Evolutionary conservation across 176 grass and related monocot species (phyloP), one percentile per base, ranked within the genome.

Genomic region (Avena insularis): DNA sequence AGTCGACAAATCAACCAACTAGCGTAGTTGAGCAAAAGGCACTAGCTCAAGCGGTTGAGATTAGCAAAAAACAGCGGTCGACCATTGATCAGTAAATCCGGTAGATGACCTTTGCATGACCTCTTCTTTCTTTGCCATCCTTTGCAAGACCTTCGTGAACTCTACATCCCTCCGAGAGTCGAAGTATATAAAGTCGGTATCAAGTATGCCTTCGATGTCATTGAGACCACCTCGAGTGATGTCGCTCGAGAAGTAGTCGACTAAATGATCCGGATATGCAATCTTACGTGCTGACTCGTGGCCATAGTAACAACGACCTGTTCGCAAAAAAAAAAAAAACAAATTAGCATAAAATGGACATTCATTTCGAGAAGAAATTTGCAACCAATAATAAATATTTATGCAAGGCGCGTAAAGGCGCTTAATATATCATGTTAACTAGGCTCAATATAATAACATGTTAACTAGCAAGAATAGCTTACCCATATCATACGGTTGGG

Each of bases 231-330:
- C 57, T 9, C 2, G 57, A 60, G 57, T 21, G 7, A 60, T 9
- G 57, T 60, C 57, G 57, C 8, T 60, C 57, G 8, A 21, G 57
- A 60, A 21, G 1, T 51, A 53, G 23, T 75, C n/a, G 0, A 12
- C 3, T 12, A 45, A 75, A 27, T 75, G 12, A 27, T 75, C 47
- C 0, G 72, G 72, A 53, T 75, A 75, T 1, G 3, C 72, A 2
- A 75, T 49, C 13, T 75, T 51, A 9, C 72, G 23, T 9, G 47
- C 72, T 5, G 72, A 53, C 2, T 49, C 2, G 21, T 13, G 46
- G 21, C 71, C 46, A 16, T 75, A 75, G 45, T 53, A 53, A 47
- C 23, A 75, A 51, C 72, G 23, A 75, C 72, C 72, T 75, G 47
- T 75, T 53, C 0, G 23, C 6, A 5, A 35, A 35, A 19, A 9